A percentile compares a stretch with the other conserved stretches of the same genome.
Evolutionary conservation across 345 rosid species (phyloP).

Genomic region (Rhodamnia argentea): DNA sequence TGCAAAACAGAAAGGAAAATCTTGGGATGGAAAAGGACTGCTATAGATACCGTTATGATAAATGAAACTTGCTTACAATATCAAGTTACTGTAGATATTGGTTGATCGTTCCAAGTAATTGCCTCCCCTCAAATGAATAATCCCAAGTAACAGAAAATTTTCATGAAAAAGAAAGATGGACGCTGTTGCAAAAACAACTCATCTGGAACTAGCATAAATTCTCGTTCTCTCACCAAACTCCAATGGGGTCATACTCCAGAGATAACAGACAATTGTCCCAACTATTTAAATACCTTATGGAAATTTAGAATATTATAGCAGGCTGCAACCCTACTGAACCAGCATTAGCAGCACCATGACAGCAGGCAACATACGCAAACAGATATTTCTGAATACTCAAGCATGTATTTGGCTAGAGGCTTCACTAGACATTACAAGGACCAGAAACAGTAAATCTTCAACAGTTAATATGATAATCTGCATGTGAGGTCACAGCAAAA

Average conservation of each 20-base stretch:
- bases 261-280: neutral
- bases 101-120: neutral
- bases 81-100: neutral
- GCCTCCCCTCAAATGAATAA: neutral
- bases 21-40: neutral
- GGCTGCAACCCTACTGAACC: neutral
- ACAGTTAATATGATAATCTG: neutral
- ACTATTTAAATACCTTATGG: neutral
- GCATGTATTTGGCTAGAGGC: neutral
- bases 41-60: neutral
- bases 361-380: neutral
- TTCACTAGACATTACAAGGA: neutral
- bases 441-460: neutral
- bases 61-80: neutral
- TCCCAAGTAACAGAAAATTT: neutral
- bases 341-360: neutral
- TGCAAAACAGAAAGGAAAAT: slow-evolving; percentile 15
- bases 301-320: neutral
- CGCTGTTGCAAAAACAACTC: neutral
- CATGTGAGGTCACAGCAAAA: neutral
- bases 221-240: neutral
- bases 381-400: neutral
- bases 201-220: neutral
- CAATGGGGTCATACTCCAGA: neutral
- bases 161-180: neutral